These are phyloP conservation scores for Xylaria sp. DNA, from an alignment of 2,329 filamentous ascomycete species.

Conservation along the genomic window DNA sequence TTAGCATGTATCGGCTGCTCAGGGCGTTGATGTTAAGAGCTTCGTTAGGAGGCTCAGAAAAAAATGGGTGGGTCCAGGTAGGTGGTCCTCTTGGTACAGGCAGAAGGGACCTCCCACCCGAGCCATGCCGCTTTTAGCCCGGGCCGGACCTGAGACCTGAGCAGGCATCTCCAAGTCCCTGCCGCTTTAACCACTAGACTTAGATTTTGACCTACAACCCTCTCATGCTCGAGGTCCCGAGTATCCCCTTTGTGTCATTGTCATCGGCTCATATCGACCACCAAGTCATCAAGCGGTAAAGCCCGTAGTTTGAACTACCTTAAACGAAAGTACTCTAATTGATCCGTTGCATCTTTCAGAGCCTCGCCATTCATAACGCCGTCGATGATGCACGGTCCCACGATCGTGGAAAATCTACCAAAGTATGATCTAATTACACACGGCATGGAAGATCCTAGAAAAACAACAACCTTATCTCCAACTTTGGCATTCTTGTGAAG, in stretches of 20 bases:
- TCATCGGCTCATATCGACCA: not conserved
- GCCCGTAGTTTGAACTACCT: not conserved
- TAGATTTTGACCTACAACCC: too few relatives aligned
- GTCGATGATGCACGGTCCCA: slow-evolving; percentile 1
- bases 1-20: slow-evolving; percentile 3
- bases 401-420: not conserved
- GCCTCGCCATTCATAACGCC: slow-evolving; percentile 11
- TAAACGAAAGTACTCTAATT: not conserved
- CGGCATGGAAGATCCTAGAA: not conserved
- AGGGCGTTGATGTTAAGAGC: slow-evolving; percentile 23
- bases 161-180: not conserved
- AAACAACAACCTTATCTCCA: slow-evolving; percentile 1
- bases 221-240: too few relatives aligned
- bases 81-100: slow-evolving; percentile 3
- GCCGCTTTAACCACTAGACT: not conserved
- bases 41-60: slow-evolving; percentile 37
- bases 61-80: slow-evolving; percentile 39
- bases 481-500: slow-evolving; percentile 1
- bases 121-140: not conserved
- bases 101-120: slow-evolving; percentile 11
- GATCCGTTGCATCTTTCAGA: not conserved
- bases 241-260: not conserved
- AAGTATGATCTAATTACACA: not conserved
- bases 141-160: not conserved
- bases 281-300: not conserved